phyloP scores from a whole-genome alignment of 345 rosid species.

The Lumnitzera racemosa region DNA sequence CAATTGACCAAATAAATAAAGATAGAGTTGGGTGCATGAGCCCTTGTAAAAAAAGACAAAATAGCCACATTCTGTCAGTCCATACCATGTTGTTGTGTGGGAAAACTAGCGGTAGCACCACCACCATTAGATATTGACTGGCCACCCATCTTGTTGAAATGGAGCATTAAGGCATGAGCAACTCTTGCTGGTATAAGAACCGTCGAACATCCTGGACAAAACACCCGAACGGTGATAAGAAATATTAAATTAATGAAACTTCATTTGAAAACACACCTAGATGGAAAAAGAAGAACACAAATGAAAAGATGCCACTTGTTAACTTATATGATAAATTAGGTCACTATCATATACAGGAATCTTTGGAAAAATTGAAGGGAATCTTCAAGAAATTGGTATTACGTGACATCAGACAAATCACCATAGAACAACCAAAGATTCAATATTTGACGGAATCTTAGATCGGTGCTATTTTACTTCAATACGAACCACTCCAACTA shows the following conservation, averaged over 20 bases:
- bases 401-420: neutral
- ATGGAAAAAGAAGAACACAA: too few species aligned
- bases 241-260: constrained; percentile 1
- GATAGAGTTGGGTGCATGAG: too few species aligned
- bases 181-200: constrained; percentile 84
- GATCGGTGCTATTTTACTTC: too few species aligned
- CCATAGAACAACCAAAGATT: constrained; percentile 3
- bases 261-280: neutral
- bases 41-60: too few species aligned
- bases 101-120: constrained; percentile 1
- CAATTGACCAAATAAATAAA: too few species aligned
- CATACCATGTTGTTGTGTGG: neutral
- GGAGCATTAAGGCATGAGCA: constrained; percentile 67
- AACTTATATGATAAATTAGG: neutral
- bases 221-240: neutral
- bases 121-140: constrained; percentile 29
- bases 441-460: constrained; percentile 1
- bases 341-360: neutral
- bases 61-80: too few species aligned
- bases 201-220: constrained; percentile 55
- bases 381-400: neutral
- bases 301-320: neutral
- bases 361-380: neutral
- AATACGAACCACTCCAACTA: constrained; percentile 1
- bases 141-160: constrained; percentile 57